phyloP scores from a whole-genome alignment of 2,329 filamentous ascomycete species.

The Diaporthe eres region DNA sequence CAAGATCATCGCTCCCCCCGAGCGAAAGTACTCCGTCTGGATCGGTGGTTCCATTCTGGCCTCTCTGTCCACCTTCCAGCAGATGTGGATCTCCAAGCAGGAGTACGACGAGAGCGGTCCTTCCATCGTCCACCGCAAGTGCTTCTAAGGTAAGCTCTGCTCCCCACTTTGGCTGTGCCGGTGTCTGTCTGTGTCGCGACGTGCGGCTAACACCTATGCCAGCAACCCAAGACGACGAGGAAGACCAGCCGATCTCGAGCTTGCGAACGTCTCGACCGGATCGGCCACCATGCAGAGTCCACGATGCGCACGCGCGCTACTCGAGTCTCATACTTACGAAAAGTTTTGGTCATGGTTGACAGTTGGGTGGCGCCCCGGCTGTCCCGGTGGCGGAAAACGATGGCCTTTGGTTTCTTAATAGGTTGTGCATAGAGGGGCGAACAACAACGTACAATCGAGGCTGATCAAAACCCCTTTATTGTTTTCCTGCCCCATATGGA shows the following conservation, averaged over 20 bases:
- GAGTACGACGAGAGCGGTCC: conserved; percentile 99
- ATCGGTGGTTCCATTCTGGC: conserved; percentile 99
- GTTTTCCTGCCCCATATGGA: conserved; percentile 51
- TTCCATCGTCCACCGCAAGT: conserved; percentile 99
- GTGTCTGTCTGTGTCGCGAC: background rate
- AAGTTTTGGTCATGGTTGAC: conserved; percentile 70
- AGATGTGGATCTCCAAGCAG: conserved; percentile 99
- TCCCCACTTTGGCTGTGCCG: background rate
- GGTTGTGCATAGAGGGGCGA: conserved; percentile 63
- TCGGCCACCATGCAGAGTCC: conserved; percentile 59
- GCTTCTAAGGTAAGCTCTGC: conserved; percentile 87
- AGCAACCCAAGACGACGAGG: conserved; percentile 45
- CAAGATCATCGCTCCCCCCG: conserved; percentile 99
- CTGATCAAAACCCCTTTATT: conserved; percentile 70
- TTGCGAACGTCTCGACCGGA: conserved; percentile 60
- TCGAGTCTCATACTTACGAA: conserved; percentile 70
- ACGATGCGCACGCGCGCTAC: conserved; percentile 63
- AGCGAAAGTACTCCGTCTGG: conserved; percentile 99
- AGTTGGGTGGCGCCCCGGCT: conserved; percentile 65
- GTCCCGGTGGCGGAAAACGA: conserved; percentile 60
- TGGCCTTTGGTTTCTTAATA: conserved; percentile 64
- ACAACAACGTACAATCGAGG: conserved; percentile 63
- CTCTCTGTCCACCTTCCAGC: conserved; percentile 99
- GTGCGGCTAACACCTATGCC: background rate
- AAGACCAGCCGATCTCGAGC: conserved; percentile 49